Conservation (phyloP, 192 early-diverging fungal genomes). For the Entomortierella parvispora region DNA sequence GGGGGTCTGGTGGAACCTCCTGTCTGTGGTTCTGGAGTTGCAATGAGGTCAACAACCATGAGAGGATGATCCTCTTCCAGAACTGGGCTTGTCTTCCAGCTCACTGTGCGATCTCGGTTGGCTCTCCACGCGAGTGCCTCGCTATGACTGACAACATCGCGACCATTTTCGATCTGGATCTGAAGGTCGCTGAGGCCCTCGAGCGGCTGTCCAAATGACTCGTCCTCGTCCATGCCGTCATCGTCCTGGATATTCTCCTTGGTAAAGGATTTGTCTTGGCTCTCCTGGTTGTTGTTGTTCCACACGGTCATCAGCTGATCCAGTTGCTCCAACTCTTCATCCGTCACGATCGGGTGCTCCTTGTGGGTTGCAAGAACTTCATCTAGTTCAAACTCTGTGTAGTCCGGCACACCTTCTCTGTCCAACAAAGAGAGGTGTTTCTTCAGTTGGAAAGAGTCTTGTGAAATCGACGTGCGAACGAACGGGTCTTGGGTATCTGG, state of each 20-base stretch:
- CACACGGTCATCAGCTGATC: constrained; percentile 14
- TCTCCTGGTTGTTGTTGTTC: background rate
- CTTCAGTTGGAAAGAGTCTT: constrained; percentile 25
- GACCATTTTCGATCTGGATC: constrained; percentile 25
- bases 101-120: constrained; percentile 32
- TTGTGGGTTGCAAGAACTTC: constrained; percentile 9
- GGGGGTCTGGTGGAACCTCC: too few relatives aligned
- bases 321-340: constrained; percentile 5
- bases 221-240: constrained; percentile 10
- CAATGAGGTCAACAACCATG: constrained; percentile 12
- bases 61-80: background rate
- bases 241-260: background rate
- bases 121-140: constrained; percentile 18
- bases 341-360: background rate
- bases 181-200: background rate
- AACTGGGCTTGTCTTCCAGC: constrained; percentile 2
- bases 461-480: constrained; percentile 7
- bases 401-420: constrained; percentile 13
- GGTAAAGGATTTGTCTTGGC: background rate
- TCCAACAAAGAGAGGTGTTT: constrained; percentile 1
- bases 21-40: background rate
- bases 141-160: background rate
- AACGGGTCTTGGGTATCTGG: background rate
- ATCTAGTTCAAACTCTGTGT: constrained; percentile 10
- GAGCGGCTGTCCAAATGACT: background rate